Percentiles rank a stretch among this genome's conserved stretches.
Evolutionary conservation across 2,329 filamentous ascomycete genomes (phyloP).

Genomic region (Aspergillus sp.): DNA sequence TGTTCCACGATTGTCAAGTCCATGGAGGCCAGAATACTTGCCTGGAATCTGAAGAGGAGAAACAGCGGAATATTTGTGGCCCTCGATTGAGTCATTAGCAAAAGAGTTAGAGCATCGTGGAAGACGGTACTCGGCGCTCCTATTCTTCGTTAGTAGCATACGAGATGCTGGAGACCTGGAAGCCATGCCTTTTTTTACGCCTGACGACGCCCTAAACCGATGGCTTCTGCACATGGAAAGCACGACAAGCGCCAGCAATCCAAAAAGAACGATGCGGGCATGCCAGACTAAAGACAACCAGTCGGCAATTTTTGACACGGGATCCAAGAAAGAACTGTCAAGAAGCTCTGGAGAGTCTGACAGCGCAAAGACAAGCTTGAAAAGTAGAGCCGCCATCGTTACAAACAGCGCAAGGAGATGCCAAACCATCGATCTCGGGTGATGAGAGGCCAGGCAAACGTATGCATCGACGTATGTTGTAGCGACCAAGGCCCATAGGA

Average conservation of each 20-base stretch:
- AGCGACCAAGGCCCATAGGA: constrained; percentile 74
- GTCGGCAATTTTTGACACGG: constrained; percentile 38
- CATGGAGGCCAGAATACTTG: constrained; percentile 51
- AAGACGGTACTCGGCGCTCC: constrained; percentile 21
- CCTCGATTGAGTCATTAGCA: constrained; percentile 84
- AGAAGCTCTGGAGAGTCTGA: constrained; percentile 86
- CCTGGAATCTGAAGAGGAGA: constrained; percentile 67
- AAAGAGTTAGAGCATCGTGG: constrained; percentile 71
- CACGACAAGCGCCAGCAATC: constrained; percentile 37
- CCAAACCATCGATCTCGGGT: constrained; percentile 26
- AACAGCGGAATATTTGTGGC: constrained; percentile 83
- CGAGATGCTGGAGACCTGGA: neutral
- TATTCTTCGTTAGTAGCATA: constrained; percentile 15
- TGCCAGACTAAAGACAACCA: constrained; percentile 49
- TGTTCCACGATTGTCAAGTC: constrained; percentile 53
- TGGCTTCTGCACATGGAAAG: constrained; percentile 20
- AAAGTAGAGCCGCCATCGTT: constrained; percentile 64
- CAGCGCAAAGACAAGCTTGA: constrained; percentile 86
- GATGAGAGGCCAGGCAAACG: constrained; percentile 38
- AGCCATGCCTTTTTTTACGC: constrained; percentile 17
- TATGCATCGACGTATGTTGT: constrained; percentile 65
- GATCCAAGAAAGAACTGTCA: constrained; percentile 30
- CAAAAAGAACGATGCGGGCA: constrained; percentile 51
- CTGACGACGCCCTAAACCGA: neutral
- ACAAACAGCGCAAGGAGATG: constrained; percentile 40